phyloP scores from a whole-genome alignment of 805 yeast species.

The Ogataea pignaliae region DNA sequence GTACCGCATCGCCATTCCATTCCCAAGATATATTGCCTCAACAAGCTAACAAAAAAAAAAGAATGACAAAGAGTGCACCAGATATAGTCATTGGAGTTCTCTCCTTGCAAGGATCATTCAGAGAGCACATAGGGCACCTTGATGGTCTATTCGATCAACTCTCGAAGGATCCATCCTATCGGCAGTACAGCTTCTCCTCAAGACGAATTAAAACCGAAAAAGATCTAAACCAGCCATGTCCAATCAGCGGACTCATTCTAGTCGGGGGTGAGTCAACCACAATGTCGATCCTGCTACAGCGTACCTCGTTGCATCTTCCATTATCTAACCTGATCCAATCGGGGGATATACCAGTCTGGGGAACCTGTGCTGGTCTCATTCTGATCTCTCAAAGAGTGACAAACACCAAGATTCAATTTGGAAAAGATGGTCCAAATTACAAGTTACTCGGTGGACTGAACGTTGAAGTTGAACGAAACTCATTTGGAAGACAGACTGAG shows the following conservation, averaged over 20 bases:
- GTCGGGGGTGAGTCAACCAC: constrained; percentile 72
- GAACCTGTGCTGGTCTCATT: constrained; percentile 83
- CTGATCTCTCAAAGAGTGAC: constrained; percentile 52
- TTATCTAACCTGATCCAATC: constrained; percentile 46
- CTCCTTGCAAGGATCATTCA: constrained; percentile 77
- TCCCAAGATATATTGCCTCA: too few relatives aligned
- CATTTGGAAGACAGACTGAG: constrained; percentile 74
- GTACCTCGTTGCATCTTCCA: constrained; percentile 54
- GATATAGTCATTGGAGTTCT: constrained; percentile 47
- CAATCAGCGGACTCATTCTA: constrained; percentile 56
- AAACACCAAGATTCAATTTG: constrained; percentile 46
- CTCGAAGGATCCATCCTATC: constrained; percentile 22
- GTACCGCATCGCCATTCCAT: too few relatives aligned
- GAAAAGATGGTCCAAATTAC: constrained; percentile 26
- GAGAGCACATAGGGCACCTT: constrained; percentile 58
- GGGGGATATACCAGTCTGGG: constrained; percentile 61
- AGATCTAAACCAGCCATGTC: constrained; percentile 33
- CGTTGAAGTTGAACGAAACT: constrained; percentile 63
- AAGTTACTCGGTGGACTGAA: constrained; percentile 59
- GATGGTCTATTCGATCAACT: constrained; percentile 32
- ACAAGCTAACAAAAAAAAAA: not conserved
- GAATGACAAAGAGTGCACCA: not conserved
- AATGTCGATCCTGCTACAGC: constrained; percentile 66
- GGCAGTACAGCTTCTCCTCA: constrained; percentile 28
- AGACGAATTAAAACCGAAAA: constrained; percentile 48